These are phyloP conservation scores for Globisporangium viniferum DNA, from an alignment of 352 stramenopile genomes.

Conservation along the genomic window DNA sequence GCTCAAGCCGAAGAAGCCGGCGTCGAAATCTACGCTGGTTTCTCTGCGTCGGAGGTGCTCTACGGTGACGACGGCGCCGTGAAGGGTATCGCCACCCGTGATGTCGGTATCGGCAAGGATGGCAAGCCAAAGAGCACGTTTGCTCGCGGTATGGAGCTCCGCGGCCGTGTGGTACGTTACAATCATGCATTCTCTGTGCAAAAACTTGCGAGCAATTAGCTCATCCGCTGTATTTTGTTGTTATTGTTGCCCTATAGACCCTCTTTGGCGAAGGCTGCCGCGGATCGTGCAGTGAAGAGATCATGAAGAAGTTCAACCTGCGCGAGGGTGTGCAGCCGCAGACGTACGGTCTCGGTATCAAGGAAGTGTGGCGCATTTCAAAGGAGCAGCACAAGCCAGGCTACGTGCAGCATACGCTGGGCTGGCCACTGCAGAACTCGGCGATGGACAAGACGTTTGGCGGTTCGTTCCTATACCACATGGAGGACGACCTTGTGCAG, in stretches of 20 bases:
- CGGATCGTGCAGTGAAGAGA: constrained; percentile 95
- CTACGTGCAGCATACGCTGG: constrained; percentile 97
- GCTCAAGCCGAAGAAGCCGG: constrained; percentile 95
- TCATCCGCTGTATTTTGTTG: too few relatives aligned
- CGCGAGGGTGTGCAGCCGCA: constrained; percentile 89
- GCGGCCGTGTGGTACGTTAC: constrained; percentile 57
- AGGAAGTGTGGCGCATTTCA: constrained; percentile 94
- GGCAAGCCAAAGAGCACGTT: constrained; percentile 95
- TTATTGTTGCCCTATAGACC: constrained; percentile 30
- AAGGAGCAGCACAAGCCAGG: constrained; percentile 93
- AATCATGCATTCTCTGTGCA: too few relatives aligned
- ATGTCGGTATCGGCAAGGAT: constrained; percentile 98
- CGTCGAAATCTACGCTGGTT: constrained; percentile 99
- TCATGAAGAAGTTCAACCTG: constrained; percentile 97
- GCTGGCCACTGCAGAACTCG: constrained; percentile 94
- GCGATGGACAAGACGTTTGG: constrained; percentile 95
- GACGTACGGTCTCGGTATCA: constrained; percentile 99
- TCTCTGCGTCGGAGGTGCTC: constrained; percentile 93
- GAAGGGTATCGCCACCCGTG: constrained; percentile 95
- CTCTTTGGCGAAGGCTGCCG: constrained; percentile 98
- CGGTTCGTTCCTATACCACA: constrained; percentile 99
- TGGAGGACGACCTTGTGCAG: constrained; percentile 94
- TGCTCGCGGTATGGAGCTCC: constrained; percentile 97
- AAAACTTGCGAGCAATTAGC: too few relatives aligned
- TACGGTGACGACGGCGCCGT: constrained; percentile 84